Conservation (phyloP, 208 protist species). For the Leishmania martiniquensis region DNA sequence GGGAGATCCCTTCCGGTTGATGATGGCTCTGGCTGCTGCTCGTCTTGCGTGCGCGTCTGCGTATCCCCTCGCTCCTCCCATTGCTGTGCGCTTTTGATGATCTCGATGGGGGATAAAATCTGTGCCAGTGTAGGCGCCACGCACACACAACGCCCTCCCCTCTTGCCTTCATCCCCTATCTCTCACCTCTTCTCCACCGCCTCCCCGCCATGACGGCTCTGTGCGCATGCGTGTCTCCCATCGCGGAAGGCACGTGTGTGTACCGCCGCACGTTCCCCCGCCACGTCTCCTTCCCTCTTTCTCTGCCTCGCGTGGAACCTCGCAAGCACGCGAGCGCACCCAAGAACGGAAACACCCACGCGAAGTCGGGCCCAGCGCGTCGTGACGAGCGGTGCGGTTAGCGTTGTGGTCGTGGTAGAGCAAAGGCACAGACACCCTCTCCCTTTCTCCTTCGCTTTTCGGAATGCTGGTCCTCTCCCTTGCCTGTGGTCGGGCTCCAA, state of each 20-base stretch:
- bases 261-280: neutral
- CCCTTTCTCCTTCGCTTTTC: slow-evolving; percentile 1
- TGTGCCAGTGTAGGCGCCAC: too few species aligned
- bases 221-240: neutral
- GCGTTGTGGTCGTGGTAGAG: neutral
- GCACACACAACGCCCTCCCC: too few species aligned
- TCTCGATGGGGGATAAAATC: too few species aligned
- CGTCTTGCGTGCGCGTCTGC: neutral
- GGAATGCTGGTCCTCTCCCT: neutral
- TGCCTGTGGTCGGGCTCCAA: neutral
- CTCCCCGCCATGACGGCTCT: neutral
- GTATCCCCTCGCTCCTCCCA: too few species aligned
- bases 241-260: neutral
- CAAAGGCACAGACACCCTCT: neutral
- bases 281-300: neutral
- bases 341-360: neutral
- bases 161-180: neutral
- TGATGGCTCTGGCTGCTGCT: slow-evolving; percentile 1
- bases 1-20: slow-evolving; percentile 2
- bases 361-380: neutral
- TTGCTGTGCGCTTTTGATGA: too few species aligned
- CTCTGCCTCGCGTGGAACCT: neutral
- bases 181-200: neutral
- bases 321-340: neutral
- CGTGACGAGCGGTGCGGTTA: neutral